Conservation (phyloP, 495 filamentous ascomycete genomes). For the Aspergillus asperescens region DNA sequence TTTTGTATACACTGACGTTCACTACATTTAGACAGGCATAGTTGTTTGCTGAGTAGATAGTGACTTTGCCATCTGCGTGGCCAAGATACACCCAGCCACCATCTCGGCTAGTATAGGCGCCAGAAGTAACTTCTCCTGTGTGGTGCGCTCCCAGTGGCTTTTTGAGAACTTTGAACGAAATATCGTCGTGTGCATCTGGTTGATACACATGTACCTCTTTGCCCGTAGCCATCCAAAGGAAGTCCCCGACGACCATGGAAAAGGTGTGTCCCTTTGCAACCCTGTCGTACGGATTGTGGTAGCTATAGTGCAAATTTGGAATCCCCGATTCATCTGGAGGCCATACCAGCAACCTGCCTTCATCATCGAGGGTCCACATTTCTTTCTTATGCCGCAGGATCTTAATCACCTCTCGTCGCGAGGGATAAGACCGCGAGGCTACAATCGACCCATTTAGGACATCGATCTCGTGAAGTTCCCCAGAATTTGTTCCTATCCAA, state of each 20-base stretch:
- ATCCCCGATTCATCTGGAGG: constrained; percentile 67
- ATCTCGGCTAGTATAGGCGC: constrained; percentile 65
- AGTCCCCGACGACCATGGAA: constrained; percentile 72
- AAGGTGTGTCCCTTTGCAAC: constrained; percentile 79
- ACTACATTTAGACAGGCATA: constrained; percentile 71
- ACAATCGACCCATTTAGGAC: constrained; percentile 63
- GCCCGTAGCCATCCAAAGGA: constrained; percentile 83
- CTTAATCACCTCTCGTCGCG: constrained; percentile 74
- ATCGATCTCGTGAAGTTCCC: constrained; percentile 86
- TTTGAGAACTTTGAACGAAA: constrained; percentile 65
- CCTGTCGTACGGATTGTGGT: constrained; percentile 59
- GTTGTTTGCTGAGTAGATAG: constrained; percentile 73
- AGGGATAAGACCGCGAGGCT: constrained; percentile 64
- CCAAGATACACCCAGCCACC: constrained; percentile 84
- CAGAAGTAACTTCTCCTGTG: constrained; percentile 84
- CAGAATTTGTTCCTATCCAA: constrained; percentile 87
- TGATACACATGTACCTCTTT: constrained; percentile 83
- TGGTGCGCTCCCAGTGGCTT: constrained; percentile 60
- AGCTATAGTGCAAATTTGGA: constrained; percentile 62
- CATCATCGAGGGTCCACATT: constrained; percentile 92
- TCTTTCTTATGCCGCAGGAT: constrained; percentile 82
- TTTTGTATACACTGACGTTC: constrained; percentile 89
- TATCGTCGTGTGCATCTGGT: constrained; percentile 60
- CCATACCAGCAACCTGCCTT: constrained; percentile 86
- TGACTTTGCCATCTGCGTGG: constrained; percentile 89